phyloP scores from a whole-genome alignment of 495 filamentous ascomycete species.

The Poronia punctata region DNA sequence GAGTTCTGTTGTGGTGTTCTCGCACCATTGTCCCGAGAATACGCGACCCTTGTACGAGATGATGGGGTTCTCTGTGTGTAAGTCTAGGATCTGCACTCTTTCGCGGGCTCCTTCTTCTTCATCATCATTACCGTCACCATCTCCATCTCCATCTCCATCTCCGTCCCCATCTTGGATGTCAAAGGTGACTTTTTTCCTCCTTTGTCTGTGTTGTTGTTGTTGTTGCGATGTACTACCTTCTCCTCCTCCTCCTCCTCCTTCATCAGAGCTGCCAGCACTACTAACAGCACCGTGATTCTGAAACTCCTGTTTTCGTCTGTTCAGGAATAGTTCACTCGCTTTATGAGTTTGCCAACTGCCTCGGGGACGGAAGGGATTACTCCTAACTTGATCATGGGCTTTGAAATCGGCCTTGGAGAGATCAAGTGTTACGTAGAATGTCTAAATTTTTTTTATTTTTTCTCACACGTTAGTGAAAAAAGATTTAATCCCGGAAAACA shows the following conservation, averaged over 20 bases:
- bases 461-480: too few species aligned
- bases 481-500: not conserved
- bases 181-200: too few species aligned
- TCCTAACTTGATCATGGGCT: constrained; percentile 15
- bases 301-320: constrained; percentile 13
- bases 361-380: not conserved
- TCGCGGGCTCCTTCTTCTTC: constrained; percentile 38
- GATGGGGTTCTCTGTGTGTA: constrained; percentile 65
- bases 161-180: too few species aligned
- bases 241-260: constrained; percentile 25
- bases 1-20: constrained; percentile 74
- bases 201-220: constrained; percentile 12
- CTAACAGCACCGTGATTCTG: constrained; percentile 8
- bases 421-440: constrained; percentile 50
- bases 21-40: constrained; percentile 69
- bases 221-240: constrained; percentile 17
- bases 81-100: constrained; percentile 72
- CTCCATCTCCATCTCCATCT: constrained; percentile 12
- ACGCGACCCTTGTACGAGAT: constrained; percentile 67
- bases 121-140: not conserved
- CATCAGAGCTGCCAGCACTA: constrained; percentile 11
- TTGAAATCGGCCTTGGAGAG: constrained; percentile 45
- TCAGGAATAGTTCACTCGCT: constrained; percentile 17
- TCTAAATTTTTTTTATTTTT: constrained; percentile 25
- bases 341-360: constrained; percentile 21